Percentiles rank a stretch among this genome's conserved stretches.
Evolutionary conservation across 78 protist species (phyloP).

Genomic region (Dictyostelium discoideum): DNA sequence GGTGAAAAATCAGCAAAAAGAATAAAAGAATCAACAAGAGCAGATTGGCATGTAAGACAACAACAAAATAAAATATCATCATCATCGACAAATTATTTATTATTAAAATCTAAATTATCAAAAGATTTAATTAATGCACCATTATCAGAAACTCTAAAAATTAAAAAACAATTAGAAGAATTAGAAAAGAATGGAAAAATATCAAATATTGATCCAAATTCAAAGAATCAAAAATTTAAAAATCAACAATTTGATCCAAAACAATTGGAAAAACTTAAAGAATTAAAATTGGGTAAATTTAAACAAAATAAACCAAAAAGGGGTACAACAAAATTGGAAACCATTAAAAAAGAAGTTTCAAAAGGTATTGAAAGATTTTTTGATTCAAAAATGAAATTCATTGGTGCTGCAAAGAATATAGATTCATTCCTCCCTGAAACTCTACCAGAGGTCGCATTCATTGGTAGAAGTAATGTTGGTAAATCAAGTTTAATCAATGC

Average conservation of each 20-base stretch:
- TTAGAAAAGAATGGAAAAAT: not conserved
- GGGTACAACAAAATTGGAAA: constrained; percentile 47
- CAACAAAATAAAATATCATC: not conserved
- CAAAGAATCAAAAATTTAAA: constrained; percentile 22
- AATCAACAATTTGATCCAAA: not conserved
- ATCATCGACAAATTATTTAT: not conserved
- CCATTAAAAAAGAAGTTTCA: not conserved
- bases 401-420: not conserved
- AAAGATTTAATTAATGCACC: not conserved
- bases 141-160: not conserved
- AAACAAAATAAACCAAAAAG: not conserved
- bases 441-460: constrained; percentile 77
- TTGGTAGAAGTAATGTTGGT: constrained; percentile 82
- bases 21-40: constrained; percentile 40
- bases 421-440: constrained; percentile 39
- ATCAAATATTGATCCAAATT: not conserved
- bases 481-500: constrained; percentile 75
- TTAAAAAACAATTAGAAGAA: not conserved
- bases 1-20: constrained; percentile 31
- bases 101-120: not conserved
- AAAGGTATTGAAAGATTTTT: not conserved
- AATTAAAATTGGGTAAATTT: constrained; percentile 2
- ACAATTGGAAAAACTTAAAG: not conserved
- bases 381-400: not conserved
- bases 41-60: constrained; percentile 56